Conservation (phyloP, 177 flowering plant genomes). For the Vitis hybrid region DNA sequence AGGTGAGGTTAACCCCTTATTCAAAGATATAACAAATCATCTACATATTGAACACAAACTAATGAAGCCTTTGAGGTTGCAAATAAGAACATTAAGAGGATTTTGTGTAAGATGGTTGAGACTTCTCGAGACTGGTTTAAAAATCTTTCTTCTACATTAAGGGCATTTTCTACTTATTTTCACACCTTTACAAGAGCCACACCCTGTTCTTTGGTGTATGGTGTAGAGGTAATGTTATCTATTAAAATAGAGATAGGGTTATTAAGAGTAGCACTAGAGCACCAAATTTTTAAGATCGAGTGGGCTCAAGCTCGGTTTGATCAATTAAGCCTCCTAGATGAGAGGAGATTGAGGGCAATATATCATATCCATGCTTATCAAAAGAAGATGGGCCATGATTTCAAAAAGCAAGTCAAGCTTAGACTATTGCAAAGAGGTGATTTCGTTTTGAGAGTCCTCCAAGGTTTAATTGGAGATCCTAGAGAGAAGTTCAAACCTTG, state of each 20-base stretch:
- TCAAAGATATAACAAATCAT: neutral
- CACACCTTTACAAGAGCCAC: too few relatives aligned
- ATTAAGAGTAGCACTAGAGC: neutral
- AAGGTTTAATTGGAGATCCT: neutral
- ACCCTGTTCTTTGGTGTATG: too few relatives aligned
- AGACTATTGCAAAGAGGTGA: neutral
- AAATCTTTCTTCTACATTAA: neutral
- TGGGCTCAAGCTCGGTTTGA: neutral
- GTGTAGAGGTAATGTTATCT: too few relatives aligned
- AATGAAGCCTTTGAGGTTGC: neutral
- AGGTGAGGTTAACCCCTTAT: neutral
- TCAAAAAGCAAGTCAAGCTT: too few relatives aligned
- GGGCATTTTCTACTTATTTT: neutral
- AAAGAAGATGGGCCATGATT: too few relatives aligned
- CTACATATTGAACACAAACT: neutral
- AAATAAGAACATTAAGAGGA: neutral
- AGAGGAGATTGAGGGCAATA: neutral
- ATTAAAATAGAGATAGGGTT: too few relatives aligned
- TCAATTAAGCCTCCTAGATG: neutral
- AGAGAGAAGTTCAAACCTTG: neutral
- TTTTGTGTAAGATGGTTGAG: neutral
- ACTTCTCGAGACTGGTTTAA: neutral
- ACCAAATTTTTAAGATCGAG: neutral
- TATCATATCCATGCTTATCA: too few relatives aligned
- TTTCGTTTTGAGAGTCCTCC: neutral